phyloP scores from a whole-genome alignment of 1,284 basidiomycete species.

The Tilletiopsis washingtonensis region DNA sequence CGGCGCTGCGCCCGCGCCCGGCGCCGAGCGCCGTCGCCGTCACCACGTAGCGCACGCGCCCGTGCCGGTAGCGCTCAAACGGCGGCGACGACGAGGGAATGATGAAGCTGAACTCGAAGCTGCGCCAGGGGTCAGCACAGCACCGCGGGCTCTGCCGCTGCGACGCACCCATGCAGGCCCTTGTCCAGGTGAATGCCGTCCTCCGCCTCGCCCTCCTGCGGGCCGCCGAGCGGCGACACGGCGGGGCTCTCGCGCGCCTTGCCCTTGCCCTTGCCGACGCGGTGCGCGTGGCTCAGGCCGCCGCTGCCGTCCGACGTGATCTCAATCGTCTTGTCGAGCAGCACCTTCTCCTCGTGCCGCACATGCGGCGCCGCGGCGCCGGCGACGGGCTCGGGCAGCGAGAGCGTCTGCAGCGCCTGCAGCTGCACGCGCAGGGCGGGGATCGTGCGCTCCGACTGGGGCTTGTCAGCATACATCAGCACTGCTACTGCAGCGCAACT shows the following conservation, averaged over 20 bases:
- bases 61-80: constrained; percentile 41
- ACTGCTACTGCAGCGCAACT: background rate
- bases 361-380: constrained; percentile 6
- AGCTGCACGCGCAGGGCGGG: constrained; percentile 31
- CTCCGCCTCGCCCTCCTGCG: background rate
- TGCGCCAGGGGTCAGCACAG: background rate
- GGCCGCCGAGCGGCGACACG: background rate
- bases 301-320: constrained; percentile 23
- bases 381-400: constrained; percentile 25
- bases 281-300: constrained; percentile 12
- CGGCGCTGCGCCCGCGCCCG: constrained; percentile 28
- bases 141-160: background rate
- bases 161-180: constrained; percentile 30
- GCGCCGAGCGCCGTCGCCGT: constrained; percentile 41
- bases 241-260: constrained; percentile 18
- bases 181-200: constrained; percentile 29
- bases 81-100: constrained; percentile 39
- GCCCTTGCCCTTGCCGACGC: constrained; percentile 15
- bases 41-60: constrained; percentile 37
- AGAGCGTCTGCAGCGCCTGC: constrained; percentile 35
- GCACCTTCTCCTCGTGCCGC: constrained; percentile 40
- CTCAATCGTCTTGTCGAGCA: constrained; percentile 39
- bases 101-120: constrained; percentile 44
- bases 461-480: background rate
- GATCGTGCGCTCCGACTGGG: constrained; percentile 32